A percentile compares a stretch with the other conserved stretches of the same genome.
Conservation (phyloP, 148 eudicot species). For the Diospyros kaki region DNA sequence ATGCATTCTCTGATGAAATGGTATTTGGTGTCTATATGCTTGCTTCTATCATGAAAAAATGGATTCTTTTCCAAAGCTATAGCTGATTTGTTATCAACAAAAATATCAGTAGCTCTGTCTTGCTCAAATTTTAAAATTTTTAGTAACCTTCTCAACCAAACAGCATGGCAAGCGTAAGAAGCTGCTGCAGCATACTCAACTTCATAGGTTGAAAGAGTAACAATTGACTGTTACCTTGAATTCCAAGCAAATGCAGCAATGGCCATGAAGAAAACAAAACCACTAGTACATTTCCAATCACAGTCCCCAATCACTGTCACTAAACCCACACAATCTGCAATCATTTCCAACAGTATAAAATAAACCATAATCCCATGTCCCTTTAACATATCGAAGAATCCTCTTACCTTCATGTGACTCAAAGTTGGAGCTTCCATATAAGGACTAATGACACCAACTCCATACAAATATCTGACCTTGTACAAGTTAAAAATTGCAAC, state of each 20-base stretch:
- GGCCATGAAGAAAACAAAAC: neutral
- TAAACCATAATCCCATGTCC: neutral
- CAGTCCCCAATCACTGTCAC: neutral
- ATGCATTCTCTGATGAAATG: too few species aligned
- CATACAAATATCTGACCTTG: neutral
- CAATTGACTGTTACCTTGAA: neutral
- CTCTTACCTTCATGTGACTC: neutral
- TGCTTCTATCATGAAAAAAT: too few species aligned
- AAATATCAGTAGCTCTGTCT: too few species aligned
- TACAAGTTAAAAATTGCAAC: neutral
- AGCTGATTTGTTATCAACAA: too few species aligned
- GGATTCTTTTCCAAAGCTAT: too few species aligned
- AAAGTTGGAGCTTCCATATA: neutral
- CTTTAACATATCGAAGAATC: neutral
- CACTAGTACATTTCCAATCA: neutral
- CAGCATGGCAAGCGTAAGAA: neutral
- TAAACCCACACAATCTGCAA: too few species aligned
- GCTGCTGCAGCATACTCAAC: neutral
- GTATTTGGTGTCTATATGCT: too few species aligned
- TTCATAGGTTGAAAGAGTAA: neutral
- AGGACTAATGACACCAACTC: neutral
- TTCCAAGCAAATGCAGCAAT: neutral
- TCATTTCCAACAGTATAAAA: too few species aligned
- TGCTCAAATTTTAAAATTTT: too few species aligned
- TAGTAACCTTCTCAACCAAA: too few species aligned